Evolutionary conservation across 2,329 filamentous ascomycete species (phyloP).

Genomic region (Neurospora crassa): DNA sequence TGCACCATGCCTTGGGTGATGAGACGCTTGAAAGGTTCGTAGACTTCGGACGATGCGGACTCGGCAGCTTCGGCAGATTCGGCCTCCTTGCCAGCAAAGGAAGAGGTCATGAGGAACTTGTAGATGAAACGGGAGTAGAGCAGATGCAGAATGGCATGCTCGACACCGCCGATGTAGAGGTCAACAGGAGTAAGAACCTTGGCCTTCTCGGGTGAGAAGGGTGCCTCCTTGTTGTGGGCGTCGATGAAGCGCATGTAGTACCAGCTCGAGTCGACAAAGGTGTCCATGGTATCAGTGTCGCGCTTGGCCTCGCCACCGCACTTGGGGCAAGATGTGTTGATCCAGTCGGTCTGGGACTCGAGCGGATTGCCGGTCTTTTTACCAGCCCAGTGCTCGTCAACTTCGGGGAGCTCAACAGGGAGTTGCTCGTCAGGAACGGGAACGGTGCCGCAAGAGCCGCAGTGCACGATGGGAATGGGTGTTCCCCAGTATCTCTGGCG

Average conservation of each 20-base stretch:
- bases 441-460: slow-evolving; percentile 63
- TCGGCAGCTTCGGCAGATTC: background rate
- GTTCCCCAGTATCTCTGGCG: slow-evolving; percentile 90
- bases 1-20: slow-evolving; percentile 92
- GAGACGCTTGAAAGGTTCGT: slow-evolving; percentile 74
- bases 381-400: slow-evolving; percentile 58
- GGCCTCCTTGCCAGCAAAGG: slow-evolving; percentile 19
- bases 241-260: slow-evolving; percentile 79
- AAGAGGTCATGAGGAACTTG: slow-evolving; percentile 63
- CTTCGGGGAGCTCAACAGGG: slow-evolving; percentile 63
- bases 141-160: slow-evolving; percentile 84
- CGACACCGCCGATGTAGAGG: slow-evolving; percentile 80
- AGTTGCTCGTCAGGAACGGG: slow-evolving; percentile 69
- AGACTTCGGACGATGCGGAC: slow-evolving; percentile 29
- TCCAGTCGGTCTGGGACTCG: slow-evolving; percentile 61
- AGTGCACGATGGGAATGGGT: slow-evolving; percentile 84
- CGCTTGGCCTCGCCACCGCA: slow-evolving; percentile 63
- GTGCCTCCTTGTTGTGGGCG: slow-evolving; percentile 49
- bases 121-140: slow-evolving; percentile 86
- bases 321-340: slow-evolving; percentile 65
- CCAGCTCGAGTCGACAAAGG: slow-evolving; percentile 92
- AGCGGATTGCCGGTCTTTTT: slow-evolving; percentile 69
- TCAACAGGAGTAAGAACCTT: slow-evolving; percentile 62
- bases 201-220: slow-evolving; percentile 52
- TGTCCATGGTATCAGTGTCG: slow-evolving; percentile 94